Evolutionary conservation across 225 moss, liverwort and hornwort genomes (phyloP).

Genomic region (Straminergon stramineum): DNA sequence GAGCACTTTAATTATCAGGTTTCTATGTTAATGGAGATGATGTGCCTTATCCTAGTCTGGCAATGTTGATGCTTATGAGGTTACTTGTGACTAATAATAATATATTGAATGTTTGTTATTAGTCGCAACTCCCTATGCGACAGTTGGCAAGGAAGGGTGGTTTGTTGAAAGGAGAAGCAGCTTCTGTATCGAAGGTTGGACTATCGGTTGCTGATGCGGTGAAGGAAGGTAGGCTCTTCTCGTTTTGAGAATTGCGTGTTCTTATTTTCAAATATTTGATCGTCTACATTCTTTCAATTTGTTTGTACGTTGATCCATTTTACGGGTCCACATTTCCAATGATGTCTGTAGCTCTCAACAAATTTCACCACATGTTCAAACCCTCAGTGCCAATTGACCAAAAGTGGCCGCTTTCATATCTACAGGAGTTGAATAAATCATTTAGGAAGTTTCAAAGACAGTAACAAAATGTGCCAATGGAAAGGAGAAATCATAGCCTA

Average conservation of each 20-base stretch:
- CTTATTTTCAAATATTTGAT: neutral
- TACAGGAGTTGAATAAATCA: neutral
- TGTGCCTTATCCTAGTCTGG: neutral
- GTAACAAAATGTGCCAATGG: neutral
- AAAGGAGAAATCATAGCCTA: neutral
- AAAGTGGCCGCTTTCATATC: neutral
- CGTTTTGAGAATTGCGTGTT: neutral
- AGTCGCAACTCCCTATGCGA: constrained; percentile 48
- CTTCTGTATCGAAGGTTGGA: constrained; percentile 1
- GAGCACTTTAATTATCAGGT: neutral
- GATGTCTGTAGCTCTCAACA: neutral
- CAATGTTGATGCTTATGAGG: neutral
- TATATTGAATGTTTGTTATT: neutral
- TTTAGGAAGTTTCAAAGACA: neutral
- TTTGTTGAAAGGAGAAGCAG: constrained; percentile 23
- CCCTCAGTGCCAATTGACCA: neutral
- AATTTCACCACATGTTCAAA: neutral
- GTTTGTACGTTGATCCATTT: neutral
- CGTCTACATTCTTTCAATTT: neutral
- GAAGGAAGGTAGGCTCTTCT: constrained; percentile 27
- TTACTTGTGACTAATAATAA: constrained; percentile 8
- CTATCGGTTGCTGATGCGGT: constrained; percentile 44
- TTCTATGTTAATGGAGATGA: neutral
- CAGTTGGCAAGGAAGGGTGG: constrained; percentile 48
- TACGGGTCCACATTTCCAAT: neutral